Evolutionary conservation across 768 basidiomycete species (phyloP).

Genomic region (Hericium rajendrae): DNA sequence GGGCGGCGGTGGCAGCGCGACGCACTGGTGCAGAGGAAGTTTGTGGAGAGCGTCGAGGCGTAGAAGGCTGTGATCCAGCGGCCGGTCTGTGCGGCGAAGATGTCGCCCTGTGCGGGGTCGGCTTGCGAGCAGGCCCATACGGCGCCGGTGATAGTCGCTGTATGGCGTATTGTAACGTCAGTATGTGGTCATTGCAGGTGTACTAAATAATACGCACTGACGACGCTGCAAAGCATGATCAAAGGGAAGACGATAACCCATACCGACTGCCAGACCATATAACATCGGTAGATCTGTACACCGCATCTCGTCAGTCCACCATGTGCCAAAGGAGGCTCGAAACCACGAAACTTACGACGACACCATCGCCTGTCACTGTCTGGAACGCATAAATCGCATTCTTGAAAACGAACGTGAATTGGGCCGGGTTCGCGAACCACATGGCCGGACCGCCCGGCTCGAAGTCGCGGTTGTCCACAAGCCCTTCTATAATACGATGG

Average conservation of each 20-base stretch:
- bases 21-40: slow-evolving; percentile 1
- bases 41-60: background rate
- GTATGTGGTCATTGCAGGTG: background rate
- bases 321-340: too few relatives aligned
- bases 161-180: background rate
- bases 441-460: background rate
- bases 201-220: background rate
- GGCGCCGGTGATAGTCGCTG: background rate
- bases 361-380: background rate
- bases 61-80: slow-evolving; percentile 2
- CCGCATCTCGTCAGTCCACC: background rate
- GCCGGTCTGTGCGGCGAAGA: background rate
- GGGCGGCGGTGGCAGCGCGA: background rate
- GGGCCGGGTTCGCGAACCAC: background rate
- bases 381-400: background rate
- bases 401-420: slow-evolving; percentile 1
- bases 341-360: background rate
- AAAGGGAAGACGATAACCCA: background rate
- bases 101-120: background rate
- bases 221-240: background rate
- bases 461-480: background rate
- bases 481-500: background rate
- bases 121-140: background rate
- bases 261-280: background rate
- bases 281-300: background rate